Evolutionary conservation across 352 stramenopile species (phyloP), one percentile per base, ranked within the genome.

Genomic region (Phytopythium cucurbitacearum): DNA sequence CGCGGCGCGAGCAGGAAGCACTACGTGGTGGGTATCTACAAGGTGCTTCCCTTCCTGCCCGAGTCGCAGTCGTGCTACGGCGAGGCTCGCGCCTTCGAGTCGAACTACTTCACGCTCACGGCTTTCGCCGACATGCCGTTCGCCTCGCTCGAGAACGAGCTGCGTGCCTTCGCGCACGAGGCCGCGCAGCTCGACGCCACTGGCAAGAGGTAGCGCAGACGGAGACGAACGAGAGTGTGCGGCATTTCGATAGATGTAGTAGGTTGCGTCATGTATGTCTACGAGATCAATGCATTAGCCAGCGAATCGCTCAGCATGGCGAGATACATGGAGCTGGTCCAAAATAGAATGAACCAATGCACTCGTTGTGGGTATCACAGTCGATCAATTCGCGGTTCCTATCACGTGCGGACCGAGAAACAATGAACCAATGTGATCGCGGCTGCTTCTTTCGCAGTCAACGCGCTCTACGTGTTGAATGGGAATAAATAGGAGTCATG

Each of bases 41-140:
- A 73, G 9, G 71, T 57, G 33, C 56, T 56, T 5, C 53, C 62
- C 1, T 46, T 61, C 9, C 76, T 82, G 32, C 67, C 71, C 7
- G 59, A 62, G 9, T 65, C 66, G 5, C 78, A 87, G 64, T 76
- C 62, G 47, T 89, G 78, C 53, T 89, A 86, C 44, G 77, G 77
- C 28, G 64, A 71, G 48, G 47, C 51, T 1, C 42, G 60, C 7
- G 64, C 71, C 15, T 40, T 42, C 35, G 53, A 69, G 35, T 59
- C 73, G 28, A 64, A 57, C 8, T 66, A 69, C 32, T 80, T 80
- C 7, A 63, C 67, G 28, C 53, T 58, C 7, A 43, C 65, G 15
- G 42, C 60, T 16, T 57, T 80, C 8, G 57, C 43, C 7, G 53
- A 48, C 5, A 37, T 74, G 36, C 55, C 49, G n/a, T 76, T 65